These are phyloP conservation scores for Paracoccidioides lutzii DNA, from an alignment of 2,329 filamentous ascomycete genomes.

Conservation along the genomic window DNA sequence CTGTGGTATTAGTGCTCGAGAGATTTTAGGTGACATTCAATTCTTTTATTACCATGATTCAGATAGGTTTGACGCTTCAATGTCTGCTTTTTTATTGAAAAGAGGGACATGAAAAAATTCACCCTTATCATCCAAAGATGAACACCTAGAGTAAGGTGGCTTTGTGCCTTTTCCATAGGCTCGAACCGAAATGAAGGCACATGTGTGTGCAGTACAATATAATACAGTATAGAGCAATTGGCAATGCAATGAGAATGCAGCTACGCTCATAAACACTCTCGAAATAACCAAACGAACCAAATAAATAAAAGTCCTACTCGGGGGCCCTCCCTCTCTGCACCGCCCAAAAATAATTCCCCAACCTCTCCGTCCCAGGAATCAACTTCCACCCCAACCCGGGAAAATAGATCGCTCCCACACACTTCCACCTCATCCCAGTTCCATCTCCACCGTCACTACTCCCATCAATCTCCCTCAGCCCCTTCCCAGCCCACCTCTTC, in stretches of 20 bases:
- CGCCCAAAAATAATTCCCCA: conserved; percentile 94
- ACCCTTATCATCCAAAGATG: too few relatives aligned
- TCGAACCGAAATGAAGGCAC: too few relatives aligned
- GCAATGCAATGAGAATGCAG: background rate
- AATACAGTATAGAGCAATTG: background rate
- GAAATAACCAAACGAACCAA: background rate
- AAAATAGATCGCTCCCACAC: conserved; percentile 75
- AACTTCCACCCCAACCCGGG: conserved; percentile 84
- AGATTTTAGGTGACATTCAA: too few relatives aligned
- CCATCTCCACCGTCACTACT: conserved; percentile 5
- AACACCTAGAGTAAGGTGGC: too few relatives aligned
- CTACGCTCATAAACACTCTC: background rate
- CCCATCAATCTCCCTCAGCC: conserved; percentile 39
- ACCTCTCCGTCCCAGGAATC: conserved; percentile 64
- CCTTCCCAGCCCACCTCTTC: conserved; percentile 29
- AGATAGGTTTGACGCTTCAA: too few relatives aligned
- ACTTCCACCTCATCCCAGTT: conserved; percentile 44
- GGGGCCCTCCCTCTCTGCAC: conserved; percentile 43
- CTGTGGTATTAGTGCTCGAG: too few relatives aligned
- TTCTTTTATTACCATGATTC: too few relatives aligned
- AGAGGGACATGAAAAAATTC: too few relatives aligned
- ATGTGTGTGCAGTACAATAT: background rate
- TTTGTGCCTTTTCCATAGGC: too few relatives aligned
- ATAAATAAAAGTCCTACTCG: background rate
- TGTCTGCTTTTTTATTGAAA: too few relatives aligned